Evolutionary conservation across 176 grass and related monocot species (phyloP), one percentile per base, ranked within the genome.

Genomic region (Tillandsia leiboldiana): DNA sequence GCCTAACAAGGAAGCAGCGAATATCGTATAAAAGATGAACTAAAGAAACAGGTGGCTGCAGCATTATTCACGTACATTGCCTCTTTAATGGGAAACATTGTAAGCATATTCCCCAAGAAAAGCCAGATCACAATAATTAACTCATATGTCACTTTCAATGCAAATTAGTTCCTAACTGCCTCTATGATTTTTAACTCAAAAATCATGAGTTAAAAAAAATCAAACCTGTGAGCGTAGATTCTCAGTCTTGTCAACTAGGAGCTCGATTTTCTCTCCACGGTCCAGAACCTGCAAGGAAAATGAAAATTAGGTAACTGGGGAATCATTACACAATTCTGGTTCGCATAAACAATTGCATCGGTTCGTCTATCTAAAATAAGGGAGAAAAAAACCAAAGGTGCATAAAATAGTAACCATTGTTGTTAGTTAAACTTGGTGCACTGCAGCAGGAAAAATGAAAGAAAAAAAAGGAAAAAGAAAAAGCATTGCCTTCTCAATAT

Each of bases 241-340:
- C 81, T 96, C 91, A 0, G 91, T 96, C 76, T 90, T 96, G 23
- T 96, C 87, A 1, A 96, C 91, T 1, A 96, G 91, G 10, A 96
- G 67, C 53, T 96, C 91, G 8, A 96, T 96, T 77, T 96, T 96
- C 73, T 96, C 91, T 14, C 87, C 87, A 66, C 91, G 84, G 72
- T 96, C 91, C 65, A 96, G 77, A 61, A 96, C 87, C 91, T 96
- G 12, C 50, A 51, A 42, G 22, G 15, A 20, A 22, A 42, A 42
- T 42, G 33, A 42, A 42, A 42, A 42, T 42, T 42, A 42, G 33
- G 6, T 42, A 42, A 42, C 33, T 42, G 33, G 4, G 33, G 4
- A 42, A 42, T 42, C 33, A 42, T 42, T 42, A 42, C 4, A 20
- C 56, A 23, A 23, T 9, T 61, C 8, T 2, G 23, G n/a, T 18